Evolutionary conservation across 148 eudicot species (phyloP).

Genomic region (Fallopia convolvulus): DNA sequence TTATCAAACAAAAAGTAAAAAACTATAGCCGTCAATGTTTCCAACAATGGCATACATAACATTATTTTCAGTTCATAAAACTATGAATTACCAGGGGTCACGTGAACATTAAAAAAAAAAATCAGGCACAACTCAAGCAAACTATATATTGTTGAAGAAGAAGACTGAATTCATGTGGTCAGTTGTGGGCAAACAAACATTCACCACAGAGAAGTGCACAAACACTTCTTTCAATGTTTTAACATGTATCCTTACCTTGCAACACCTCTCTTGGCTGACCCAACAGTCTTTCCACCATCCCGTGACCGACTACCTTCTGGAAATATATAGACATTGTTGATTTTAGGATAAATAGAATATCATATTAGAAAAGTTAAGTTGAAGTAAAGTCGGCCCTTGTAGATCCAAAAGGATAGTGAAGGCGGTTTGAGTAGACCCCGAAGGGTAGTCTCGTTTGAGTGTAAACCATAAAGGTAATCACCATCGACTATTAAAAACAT

Average conservation of each 20-base stretch:
- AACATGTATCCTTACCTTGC: slow-evolving; percentile 45
- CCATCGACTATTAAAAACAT: too few species aligned
- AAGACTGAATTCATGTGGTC: background rate
- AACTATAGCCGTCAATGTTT: background rate
- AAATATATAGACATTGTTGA: slow-evolving; percentile 72
- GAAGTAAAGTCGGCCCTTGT: too few species aligned
- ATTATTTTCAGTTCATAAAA: background rate
- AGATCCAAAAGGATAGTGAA: too few species aligned
- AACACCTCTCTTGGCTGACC: slow-evolving; percentile 70
- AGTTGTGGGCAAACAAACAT: background rate
- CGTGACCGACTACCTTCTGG: slow-evolving; percentile 96
- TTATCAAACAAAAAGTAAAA: background rate
- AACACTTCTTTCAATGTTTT: background rate
- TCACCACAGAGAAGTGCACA: background rate
- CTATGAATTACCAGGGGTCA: background rate
- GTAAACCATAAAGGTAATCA: too few species aligned
- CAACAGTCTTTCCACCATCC: slow-evolving; percentile 81
- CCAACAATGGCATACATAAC: background rate
- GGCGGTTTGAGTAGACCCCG: too few species aligned
- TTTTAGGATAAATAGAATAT: too few species aligned
- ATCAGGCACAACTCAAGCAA: background rate
- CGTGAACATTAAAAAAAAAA: background rate
- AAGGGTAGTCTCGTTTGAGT: too few species aligned
- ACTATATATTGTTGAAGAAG: background rate
- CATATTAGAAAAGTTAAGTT: too few species aligned